Percentiles rank a stretch among this genome's conserved stretches.
phyloP scores from a whole-genome alignment of 306 rosid genomes.

The Vigna trinervia region DNA sequence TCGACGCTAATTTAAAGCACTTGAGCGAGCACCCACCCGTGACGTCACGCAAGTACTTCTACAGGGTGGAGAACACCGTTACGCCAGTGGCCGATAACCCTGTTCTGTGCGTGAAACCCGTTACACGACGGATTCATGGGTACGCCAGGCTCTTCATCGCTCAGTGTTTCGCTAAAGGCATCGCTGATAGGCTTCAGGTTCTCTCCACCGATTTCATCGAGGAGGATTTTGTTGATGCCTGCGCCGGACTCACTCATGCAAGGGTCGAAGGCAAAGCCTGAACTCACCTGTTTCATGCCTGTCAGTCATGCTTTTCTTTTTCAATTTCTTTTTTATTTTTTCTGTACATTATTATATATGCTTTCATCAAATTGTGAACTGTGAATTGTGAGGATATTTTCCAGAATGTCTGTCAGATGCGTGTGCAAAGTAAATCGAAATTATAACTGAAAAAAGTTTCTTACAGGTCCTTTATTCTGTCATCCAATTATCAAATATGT shows the following conservation, averaged over 20 bases:
- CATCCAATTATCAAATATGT: too few relatives aligned
- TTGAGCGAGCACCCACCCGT: constrained; percentile 71
- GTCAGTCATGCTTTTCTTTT: too few relatives aligned
- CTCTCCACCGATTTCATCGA: constrained; percentile 83
- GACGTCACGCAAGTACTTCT: constrained; percentile 68
- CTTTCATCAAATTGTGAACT: neutral
- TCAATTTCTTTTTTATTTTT: too few relatives aligned
- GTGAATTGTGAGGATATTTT: neutral
- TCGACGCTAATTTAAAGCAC: constrained; percentile 77
- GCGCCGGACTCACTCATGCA: constrained; percentile 75
- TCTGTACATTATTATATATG: neutral
- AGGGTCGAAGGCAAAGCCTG: constrained; percentile 75
- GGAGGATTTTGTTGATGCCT: constrained; percentile 83
- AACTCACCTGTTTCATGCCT: neutral
- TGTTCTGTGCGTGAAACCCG: constrained; percentile 77
- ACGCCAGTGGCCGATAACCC: constrained; percentile 87
- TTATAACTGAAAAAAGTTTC: too few relatives aligned
- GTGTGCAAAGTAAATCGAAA: too few relatives aligned
- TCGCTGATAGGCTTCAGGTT: constrained; percentile 69
- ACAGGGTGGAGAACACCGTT: constrained; percentile 93
- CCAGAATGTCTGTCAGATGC: too few relatives aligned
- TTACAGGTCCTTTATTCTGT: too few relatives aligned
- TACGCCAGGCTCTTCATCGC: constrained; percentile 75
- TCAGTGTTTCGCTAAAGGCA: constrained; percentile 59
- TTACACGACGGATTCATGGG: constrained; percentile 70